Evolutionary conservation across 306 rosid species (phyloP).

Genomic region (Benincasa hispida): DNA sequence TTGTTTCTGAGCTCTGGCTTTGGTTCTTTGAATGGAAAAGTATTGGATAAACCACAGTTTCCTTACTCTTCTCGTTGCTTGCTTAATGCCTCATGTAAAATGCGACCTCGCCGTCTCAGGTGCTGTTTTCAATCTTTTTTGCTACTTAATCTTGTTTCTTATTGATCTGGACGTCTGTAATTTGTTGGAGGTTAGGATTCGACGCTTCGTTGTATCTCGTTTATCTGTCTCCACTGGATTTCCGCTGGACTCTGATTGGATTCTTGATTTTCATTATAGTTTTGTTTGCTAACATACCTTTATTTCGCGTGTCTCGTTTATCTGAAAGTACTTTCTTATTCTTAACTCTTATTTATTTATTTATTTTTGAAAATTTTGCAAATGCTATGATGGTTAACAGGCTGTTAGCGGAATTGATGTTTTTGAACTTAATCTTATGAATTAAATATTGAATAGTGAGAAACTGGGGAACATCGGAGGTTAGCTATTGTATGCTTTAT

Average conservation of each 20-base stretch:
- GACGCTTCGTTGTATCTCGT: no score
- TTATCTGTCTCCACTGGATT: neutral
- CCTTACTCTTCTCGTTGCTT: slow-evolving; percentile 17
- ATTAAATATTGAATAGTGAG: neutral
- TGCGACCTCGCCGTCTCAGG: slow-evolving; percentile 53
- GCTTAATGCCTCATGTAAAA: slow-evolving; percentile 41
- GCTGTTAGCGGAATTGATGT: neutral
- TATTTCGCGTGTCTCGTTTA: no score
- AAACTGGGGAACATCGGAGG: neutral
- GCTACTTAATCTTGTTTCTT: neutral
- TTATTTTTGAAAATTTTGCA: no score
- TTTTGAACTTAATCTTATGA: neutral
- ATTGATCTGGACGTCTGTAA: neutral
- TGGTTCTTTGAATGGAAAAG: slow-evolving; percentile 15
- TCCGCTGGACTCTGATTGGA: neutral
- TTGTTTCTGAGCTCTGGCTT: slow-evolving; percentile 44
- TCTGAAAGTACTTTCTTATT: neutral
- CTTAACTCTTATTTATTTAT: neutral
- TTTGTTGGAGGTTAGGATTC: neutral
- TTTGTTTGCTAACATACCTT: neutral
- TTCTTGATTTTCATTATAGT: neutral
- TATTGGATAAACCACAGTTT: slow-evolving; percentile 15
- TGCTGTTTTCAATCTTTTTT: neutral
- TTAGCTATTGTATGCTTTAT: neutral
- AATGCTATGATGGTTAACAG: neutral